Evolutionary conservation across 495 filamentous ascomycete species (phyloP).

Genomic region (Podospora bellae-mahoneyi): DNA sequence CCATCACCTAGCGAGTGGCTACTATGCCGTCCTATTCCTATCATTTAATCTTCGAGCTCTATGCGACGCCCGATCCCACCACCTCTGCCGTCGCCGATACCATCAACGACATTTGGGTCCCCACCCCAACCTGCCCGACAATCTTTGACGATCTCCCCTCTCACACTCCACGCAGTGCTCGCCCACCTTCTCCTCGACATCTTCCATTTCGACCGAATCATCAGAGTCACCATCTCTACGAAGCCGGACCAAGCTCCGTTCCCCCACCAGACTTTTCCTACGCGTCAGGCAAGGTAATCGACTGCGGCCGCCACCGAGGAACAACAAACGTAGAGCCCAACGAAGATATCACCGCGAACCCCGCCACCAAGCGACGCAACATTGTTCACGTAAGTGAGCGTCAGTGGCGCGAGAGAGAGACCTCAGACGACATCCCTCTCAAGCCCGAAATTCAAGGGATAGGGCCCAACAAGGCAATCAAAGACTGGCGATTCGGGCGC

Average conservation of each 20-base stretch:
- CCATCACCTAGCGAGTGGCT: constrained; percentile 8
- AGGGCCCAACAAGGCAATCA: constrained; percentile 37
- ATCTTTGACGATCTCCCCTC: constrained; percentile 48
- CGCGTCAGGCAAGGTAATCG: constrained; percentile 33
- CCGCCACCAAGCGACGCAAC: constrained; percentile 22
- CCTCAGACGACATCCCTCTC: constrained; percentile 31
- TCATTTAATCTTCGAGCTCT: constrained; percentile 84
- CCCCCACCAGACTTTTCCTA: neutral
- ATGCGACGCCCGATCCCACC: constrained; percentile 48
- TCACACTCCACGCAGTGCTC: constrained; percentile 32
- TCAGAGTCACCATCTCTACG: neutral
- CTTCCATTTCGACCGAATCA: neutral
- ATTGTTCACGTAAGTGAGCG: constrained; percentile 31
- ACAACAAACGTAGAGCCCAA: constrained; percentile 14
- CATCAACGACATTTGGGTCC: constrained; percentile 38
- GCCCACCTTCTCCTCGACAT: neutral
- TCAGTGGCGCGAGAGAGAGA: constrained; percentile 31
- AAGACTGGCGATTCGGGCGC: constrained; percentile 48
- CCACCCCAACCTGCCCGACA: constrained; percentile 29
- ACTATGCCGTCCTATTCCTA: constrained; percentile 83
- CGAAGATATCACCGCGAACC: neutral
- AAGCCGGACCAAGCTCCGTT: neutral
- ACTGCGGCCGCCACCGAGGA: constrained; percentile 42
- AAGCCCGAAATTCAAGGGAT: constrained; percentile 32
- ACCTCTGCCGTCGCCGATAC: constrained; percentile 9